Percentiles rank a stretch among this genome's conserved stretches.
Conservation (phyloP, 2,329 filamentous ascomycete genomes). For the Rosellinia necatrix region DNA sequence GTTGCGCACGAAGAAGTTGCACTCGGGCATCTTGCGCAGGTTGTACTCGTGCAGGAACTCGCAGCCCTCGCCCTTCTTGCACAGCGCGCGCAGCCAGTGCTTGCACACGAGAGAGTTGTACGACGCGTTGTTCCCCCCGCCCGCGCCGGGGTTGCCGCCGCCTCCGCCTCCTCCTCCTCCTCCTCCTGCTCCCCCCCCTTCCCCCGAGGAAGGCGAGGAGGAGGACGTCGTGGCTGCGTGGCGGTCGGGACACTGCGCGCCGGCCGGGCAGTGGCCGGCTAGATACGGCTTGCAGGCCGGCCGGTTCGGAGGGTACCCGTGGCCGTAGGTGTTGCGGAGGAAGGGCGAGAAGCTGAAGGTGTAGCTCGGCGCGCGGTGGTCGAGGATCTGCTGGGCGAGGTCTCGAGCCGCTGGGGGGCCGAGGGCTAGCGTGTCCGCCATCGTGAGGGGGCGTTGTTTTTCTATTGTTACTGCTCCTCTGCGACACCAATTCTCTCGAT, state of each 20-base stretch:
- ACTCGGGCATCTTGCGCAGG: constrained; percentile 96
- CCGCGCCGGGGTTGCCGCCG: too few relatives aligned
- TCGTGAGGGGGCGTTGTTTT: neutral
- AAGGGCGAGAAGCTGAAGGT: constrained; percentile 86
- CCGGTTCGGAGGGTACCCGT: constrained; percentile 77
- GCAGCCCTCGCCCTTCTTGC: constrained; percentile 96
- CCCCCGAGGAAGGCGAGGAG: neutral
- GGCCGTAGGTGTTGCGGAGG: constrained; percentile 80
- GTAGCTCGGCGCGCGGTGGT: constrained; percentile 61
- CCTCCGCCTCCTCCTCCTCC: too few relatives aligned
- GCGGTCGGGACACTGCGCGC: constrained; percentile 82
- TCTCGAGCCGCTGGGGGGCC: constrained; percentile 36
- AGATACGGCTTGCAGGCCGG: constrained; percentile 86
- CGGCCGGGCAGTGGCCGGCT: constrained; percentile 84
- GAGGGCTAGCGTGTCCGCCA: constrained; percentile 32
- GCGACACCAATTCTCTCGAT: neutral
- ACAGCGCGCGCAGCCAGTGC: constrained; percentile 95
- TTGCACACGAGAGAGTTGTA: constrained; percentile 93
- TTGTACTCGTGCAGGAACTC: constrained; percentile 99
- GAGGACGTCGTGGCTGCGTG: constrained; percentile 51
- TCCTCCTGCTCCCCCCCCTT: too few relatives aligned
- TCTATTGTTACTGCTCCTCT: neutral
- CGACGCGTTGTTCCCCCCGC: constrained; percentile 47
- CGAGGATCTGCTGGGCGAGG: constrained; percentile 56
- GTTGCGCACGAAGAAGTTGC: constrained; percentile 92